phyloP scores from a whole-genome alignment of 2,329 filamentous ascomycete species.

The Diaporthe sp. region DNA sequence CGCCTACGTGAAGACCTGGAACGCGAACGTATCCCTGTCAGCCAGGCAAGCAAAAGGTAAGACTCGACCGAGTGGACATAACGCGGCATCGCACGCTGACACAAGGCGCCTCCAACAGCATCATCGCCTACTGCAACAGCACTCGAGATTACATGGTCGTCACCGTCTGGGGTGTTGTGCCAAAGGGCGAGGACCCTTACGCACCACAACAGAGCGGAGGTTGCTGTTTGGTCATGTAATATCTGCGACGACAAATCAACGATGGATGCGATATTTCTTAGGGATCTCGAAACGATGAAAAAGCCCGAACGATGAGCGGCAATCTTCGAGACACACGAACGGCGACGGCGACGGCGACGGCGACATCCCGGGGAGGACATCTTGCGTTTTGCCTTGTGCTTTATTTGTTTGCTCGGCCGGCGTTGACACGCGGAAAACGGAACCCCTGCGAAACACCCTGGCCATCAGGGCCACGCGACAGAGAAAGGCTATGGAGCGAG shows the following conservation, averaged over 20 bases:
- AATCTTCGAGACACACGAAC: constrained; percentile 37
- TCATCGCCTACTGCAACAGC: constrained; percentile 98
- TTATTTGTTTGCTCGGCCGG: constrained; percentile 39
- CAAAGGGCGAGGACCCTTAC: constrained; percentile 98
- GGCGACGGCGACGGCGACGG: constrained; percentile 35
- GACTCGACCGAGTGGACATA: constrained; percentile 47
- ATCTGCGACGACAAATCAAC: constrained; percentile 35
- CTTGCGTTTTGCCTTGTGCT: constrained; percentile 39
- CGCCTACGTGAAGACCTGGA: constrained; percentile 96
- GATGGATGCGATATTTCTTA: constrained; percentile 39
- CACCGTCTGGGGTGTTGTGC: constrained; percentile 94
- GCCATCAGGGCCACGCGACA: constrained; percentile 30
- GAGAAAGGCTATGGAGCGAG: constrained; percentile 29
- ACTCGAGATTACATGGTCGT: constrained; percentile 99
- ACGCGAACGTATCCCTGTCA: constrained; percentile 94
- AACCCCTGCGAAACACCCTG: constrained; percentile 33
- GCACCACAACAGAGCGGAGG: constrained; percentile 92
- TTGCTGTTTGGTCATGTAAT: constrained; percentile 95
- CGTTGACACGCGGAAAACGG: constrained; percentile 41
- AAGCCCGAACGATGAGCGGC: constrained; percentile 32
- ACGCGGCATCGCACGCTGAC: constrained; percentile 31
- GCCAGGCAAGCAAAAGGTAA: constrained; percentile 90
- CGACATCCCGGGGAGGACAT: constrained; percentile 35
- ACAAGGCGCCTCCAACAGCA: constrained; percentile 65
- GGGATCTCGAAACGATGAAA: constrained; percentile 36